These are phyloP conservation scores for Aegle marmelos DNA, from an alignment of 345 rosid genomes.

Conservation along the genomic window DNA sequence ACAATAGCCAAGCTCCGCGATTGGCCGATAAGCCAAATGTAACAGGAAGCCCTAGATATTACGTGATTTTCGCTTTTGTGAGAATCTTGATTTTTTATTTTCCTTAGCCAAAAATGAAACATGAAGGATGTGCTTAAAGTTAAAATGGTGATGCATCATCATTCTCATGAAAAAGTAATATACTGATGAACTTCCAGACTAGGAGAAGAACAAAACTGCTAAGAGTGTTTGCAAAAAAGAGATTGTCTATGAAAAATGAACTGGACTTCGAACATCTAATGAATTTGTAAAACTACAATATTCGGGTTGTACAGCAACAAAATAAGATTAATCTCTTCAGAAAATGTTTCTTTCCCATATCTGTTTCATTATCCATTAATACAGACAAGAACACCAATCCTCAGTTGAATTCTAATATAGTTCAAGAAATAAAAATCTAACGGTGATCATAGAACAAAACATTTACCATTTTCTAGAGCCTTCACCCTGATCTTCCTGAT, in stretches of 20 bases:
- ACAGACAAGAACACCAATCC: not conserved
- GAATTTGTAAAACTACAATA: not conserved
- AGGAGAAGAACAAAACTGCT: not conserved
- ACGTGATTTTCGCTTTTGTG: not conserved
- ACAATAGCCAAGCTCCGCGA: not conserved
- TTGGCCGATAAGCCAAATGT: not conserved
- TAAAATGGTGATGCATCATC: not conserved
- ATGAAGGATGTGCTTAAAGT: not conserved
- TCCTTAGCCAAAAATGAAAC: not conserved
- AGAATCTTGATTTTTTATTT: not conserved
- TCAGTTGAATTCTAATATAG: not conserved
- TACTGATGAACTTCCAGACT: not conserved
- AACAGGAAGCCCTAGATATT: not conserved
- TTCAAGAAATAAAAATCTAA: not conserved
- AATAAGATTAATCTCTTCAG: not conserved
- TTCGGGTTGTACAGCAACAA: not conserved
- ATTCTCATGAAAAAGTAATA: not conserved
- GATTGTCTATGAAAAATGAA: not conserved
- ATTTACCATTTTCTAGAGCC: constrained; percentile 46
- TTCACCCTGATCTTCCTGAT: constrained; percentile 27
- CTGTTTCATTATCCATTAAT: not conserved
- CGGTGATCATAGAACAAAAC: constrained; percentile 2
- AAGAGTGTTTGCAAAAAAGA: not conserved
- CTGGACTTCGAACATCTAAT: not conserved
- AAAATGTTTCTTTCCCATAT: not conserved